Percentiles rank a stretch among this genome's conserved stretches.
phyloP scores from a whole-genome alignment of 2,329 filamentous ascomycete genomes.

The Davidsoniella neocaledoniae region DNA sequence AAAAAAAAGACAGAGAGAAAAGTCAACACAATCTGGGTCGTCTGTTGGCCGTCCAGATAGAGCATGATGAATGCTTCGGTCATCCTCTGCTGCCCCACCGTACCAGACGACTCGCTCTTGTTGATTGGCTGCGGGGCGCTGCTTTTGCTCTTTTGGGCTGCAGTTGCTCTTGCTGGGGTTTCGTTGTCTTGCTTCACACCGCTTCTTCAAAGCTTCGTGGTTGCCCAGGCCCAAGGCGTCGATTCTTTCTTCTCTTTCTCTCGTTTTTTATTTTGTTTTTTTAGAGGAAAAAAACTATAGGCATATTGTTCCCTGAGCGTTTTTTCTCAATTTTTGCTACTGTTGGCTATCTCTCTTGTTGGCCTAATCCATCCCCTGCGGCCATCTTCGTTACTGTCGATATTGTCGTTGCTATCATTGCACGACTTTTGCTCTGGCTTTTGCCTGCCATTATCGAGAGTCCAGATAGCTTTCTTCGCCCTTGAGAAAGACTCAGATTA shows the following conservation, averaged over 20 bases:
- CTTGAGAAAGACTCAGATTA: too few species aligned
- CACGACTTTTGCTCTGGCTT: too few species aligned
- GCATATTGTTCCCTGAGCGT: background rate
- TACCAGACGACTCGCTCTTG: background rate
- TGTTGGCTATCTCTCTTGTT: too few species aligned
- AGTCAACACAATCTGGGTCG: background rate
- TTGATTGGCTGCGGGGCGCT: conserved; percentile 2
- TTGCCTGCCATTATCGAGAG: too few species aligned
- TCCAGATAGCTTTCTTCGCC: too few species aligned
- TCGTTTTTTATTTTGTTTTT: background rate
- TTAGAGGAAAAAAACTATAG: background rate
- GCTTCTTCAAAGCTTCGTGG: conserved; percentile 11
- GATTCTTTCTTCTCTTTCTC: conserved; percentile 10
- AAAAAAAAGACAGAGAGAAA: background rate
- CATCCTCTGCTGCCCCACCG: background rate
- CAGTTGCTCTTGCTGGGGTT: background rate
- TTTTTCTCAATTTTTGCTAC: background rate
- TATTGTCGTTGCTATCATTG: too few species aligned
- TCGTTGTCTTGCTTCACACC: conserved; percentile 8
- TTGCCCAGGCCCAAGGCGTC: conserved; percentile 4
- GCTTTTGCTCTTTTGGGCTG: conserved; percentile 1
- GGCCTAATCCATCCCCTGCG: too few species aligned
- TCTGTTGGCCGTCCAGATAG: background rate
- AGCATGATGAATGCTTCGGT: background rate
- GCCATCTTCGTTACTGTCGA: too few species aligned